These are phyloP conservation scores for Rickenella mellea DNA, from an alignment of 768 basidiomycete species.

Conservation along the genomic window DNA sequence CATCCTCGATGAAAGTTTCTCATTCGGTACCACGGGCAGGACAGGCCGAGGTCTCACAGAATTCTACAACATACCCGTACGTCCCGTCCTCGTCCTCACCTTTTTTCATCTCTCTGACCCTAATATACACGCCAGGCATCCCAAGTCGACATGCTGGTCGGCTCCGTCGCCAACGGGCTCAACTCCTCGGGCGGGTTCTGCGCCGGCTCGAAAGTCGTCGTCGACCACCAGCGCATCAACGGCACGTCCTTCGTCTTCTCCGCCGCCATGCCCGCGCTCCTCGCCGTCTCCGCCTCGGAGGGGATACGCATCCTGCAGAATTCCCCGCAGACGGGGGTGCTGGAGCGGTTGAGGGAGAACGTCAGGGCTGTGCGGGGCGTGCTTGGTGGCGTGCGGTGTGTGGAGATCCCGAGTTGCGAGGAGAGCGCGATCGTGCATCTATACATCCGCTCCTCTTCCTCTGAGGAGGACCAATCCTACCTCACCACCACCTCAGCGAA, in stretches of 20 bases:
- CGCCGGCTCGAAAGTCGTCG: slow-evolving; percentile 73
- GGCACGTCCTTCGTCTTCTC: slow-evolving; percentile 94
- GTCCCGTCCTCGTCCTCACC: slow-evolving; percentile 15
- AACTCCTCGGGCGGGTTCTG: slow-evolving; percentile 90
- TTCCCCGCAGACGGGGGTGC: slow-evolving; percentile 68
- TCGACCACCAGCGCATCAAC: slow-evolving; percentile 93
- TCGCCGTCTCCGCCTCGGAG: slow-evolving; percentile 81
- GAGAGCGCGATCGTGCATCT: slow-evolving; percentile 87
- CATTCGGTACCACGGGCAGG: slow-evolving; percentile 86
- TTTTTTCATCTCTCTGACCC: not conserved
- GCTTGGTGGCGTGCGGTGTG: slow-evolving; percentile 72
- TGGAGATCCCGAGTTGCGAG: slow-evolving; percentile 78
- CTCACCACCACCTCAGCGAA: slow-evolving; percentile 22
- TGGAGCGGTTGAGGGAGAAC: slow-evolving; percentile 75
- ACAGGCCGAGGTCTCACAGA: slow-evolving; percentile 95
- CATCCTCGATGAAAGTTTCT: slow-evolving; percentile 88
- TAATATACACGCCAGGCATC: slow-evolving; percentile 43
- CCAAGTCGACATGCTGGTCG: slow-evolving; percentile 92
- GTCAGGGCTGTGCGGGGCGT: slow-evolving; percentile 64
- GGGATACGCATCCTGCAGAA: slow-evolving; percentile 72
- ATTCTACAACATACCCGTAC: slow-evolving; percentile 83
- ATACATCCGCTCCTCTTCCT: slow-evolving; percentile 35
- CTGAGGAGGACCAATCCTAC: too few species aligned
- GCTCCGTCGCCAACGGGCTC: slow-evolving; percentile 79
- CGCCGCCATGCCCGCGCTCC: slow-evolving; percentile 84